A percentile compares a stretch with the other conserved stretches of the same genome.
phyloP scores from a whole-genome alignment of 495 filamentous ascomycete species.

The Xylaria cubensis region DNA sequence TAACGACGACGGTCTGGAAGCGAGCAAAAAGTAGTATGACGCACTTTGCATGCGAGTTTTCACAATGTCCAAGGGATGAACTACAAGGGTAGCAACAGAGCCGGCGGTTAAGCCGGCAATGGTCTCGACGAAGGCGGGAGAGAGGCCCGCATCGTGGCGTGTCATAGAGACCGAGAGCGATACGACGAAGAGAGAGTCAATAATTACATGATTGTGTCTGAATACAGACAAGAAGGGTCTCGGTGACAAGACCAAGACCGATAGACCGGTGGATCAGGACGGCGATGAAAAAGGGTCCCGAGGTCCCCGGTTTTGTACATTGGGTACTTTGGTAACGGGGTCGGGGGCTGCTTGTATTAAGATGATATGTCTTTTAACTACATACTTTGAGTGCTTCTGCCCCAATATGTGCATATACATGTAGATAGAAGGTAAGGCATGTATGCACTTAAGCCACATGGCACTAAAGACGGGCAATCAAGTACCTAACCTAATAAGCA shows the following conservation, averaged over 20 bases:
- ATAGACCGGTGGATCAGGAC: neutral
- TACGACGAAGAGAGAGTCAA: neutral
- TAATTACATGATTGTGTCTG: conserved; percentile 20
- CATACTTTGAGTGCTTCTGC: neutral
- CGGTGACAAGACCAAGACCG: neutral
- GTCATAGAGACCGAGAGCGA: conserved; percentile 44
- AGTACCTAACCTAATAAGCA: neutral
- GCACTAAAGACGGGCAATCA: too few species aligned
- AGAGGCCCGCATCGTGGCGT: conserved; percentile 58
- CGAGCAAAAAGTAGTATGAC: neutral
- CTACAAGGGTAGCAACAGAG: conserved; percentile 78
- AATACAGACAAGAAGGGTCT: neutral
- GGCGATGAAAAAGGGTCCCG: neutral
- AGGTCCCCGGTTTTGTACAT: neutral
- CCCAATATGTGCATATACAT: neutral
- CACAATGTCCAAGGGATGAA: conserved; percentile 89
- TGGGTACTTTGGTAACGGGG: too few species aligned
- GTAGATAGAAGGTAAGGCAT: neutral
- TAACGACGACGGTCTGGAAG: neutral
- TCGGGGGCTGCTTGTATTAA: neutral
- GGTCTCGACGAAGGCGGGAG: conserved; percentile 83
- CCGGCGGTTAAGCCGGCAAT: conserved; percentile 91
- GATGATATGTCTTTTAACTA: neutral
- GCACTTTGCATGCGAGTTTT: conserved; percentile 94
- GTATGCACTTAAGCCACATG: neutral